These are phyloP conservation scores for Lignosus rhinocerotis DNA, from an alignment of 1,284 basidiomycete species.

Conservation along the genomic window DNA sequence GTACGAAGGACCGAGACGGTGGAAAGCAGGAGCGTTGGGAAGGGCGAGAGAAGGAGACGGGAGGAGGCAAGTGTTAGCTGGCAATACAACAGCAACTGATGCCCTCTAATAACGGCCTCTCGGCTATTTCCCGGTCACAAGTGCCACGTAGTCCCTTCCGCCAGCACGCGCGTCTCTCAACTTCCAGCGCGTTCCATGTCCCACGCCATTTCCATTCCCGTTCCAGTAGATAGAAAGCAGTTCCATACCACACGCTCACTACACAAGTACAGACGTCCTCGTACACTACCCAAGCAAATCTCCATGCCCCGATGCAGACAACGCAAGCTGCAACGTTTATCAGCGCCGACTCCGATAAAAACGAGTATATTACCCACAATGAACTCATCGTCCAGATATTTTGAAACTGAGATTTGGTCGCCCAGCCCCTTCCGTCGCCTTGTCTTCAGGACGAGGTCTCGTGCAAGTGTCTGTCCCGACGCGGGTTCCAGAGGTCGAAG, in stretches of 20 bases:
- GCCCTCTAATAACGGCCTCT: constrained; percentile 37
- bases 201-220: constrained; percentile 24
- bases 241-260: constrained; percentile 23
- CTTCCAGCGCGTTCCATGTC: constrained; percentile 35
- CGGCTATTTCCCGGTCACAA: constrained; percentile 27
- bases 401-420: constrained; percentile 91
- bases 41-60: constrained; percentile 27
- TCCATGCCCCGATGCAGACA: constrained; percentile 89
- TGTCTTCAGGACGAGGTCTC: constrained; percentile 96
- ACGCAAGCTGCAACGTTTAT: constrained; percentile 59
- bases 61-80: constrained; percentile 21
- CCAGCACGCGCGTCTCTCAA: constrained; percentile 3
- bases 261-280: constrained; percentile 13
- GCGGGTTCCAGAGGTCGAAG: constrained; percentile 96
- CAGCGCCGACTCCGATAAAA: constrained; percentile 18
- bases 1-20: constrained; percentile 65
- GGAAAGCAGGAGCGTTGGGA: constrained; percentile 40
- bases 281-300: constrained; percentile 72
- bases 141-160: constrained; percentile 49
- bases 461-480: constrained; percentile 87
- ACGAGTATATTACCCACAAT: constrained; percentile 56
- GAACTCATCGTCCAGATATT: constrained; percentile 94
- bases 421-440: constrained; percentile 93
- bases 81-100: constrained; percentile 19
- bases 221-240: constrained; percentile 4